A percentile compares a stretch with the other conserved stretches of the same genome.
Conservation (phyloP, 129 eudicot species). For the Oenanthe sinensis region DNA sequence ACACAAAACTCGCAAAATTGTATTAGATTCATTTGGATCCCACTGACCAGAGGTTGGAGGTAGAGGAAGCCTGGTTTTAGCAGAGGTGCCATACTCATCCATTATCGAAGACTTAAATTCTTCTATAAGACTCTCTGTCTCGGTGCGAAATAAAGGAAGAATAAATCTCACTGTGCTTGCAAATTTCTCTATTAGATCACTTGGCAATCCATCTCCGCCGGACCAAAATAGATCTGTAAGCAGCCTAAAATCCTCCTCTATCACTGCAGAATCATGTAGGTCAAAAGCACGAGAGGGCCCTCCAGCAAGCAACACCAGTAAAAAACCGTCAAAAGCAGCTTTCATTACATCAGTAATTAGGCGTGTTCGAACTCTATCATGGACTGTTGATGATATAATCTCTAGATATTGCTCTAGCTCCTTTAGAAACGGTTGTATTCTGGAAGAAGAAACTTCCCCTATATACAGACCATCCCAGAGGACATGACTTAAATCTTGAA, state of each 20-base stretch:
- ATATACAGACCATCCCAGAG: slow-evolving; percentile 71
- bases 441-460: slow-evolving; percentile 65
- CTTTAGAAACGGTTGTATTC: slow-evolving; percentile 69
- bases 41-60: slow-evolving; percentile 95
- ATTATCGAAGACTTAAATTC: slow-evolving; percentile 54
- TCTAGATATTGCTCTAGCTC: slow-evolving; percentile 67
- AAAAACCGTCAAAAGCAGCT: slow-evolving; percentile 82
- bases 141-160: slow-evolving; percentile 62
- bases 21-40: slow-evolving; percentile 77
- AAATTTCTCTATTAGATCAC: slow-evolving; percentile 64
- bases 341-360: slow-evolving; percentile 79
- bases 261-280: slow-evolving; percentile 48
- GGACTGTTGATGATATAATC: slow-evolving; percentile 53
- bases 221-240: slow-evolving; percentile 86
- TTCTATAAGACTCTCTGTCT: slow-evolving; percentile 72
- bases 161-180: slow-evolving; percentile 58
- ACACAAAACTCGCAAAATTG: slow-evolving; percentile 81
- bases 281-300: slow-evolving; percentile 76
- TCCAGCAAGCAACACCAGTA: slow-evolving; percentile 84
- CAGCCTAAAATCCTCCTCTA: slow-evolving; percentile 79
- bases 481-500: slow-evolving; percentile 63
- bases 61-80: slow-evolving; percentile 72
- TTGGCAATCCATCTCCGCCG: slow-evolving; percentile 89
- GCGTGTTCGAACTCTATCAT: slow-evolving; percentile 74
- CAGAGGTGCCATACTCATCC: slow-evolving; percentile 71